phyloP scores from a whole-genome alignment of 176 grass and related monocot species.

The Zoysia pacifica region DNA sequence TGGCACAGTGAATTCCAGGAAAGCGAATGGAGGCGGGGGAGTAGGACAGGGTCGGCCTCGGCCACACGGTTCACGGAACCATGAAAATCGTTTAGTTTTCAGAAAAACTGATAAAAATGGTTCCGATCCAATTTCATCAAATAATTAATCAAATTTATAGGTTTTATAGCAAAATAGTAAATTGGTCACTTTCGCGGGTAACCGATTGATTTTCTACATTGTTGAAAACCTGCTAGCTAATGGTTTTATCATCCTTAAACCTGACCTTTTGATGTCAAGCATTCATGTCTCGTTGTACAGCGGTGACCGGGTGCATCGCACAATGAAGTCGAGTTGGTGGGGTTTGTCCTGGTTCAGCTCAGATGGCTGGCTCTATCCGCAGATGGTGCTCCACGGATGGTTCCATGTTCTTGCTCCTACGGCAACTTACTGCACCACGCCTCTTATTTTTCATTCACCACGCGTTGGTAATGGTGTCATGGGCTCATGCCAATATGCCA shows the following conservation, averaged over 20 bases:
- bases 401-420: neutral
- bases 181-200: too few species aligned
- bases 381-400: neutral
- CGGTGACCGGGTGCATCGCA: neutral
- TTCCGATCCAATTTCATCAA: too few species aligned
- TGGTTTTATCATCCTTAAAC: too few species aligned
- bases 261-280: neutral
- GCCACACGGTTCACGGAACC: too few species aligned
- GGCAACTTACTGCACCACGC: neutral
- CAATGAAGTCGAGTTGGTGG: neutral
- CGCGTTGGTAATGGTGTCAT: too few species aligned
- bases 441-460: neutral
- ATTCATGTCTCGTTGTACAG: neutral
- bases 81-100: too few species aligned
- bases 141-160: too few species aligned
- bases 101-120: too few species aligned
- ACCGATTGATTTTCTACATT: too few species aligned
- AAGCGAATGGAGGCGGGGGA: neutral
- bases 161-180: too few species aligned
- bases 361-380: neutral
- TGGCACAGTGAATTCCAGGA: neutral
- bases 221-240: too few species aligned
- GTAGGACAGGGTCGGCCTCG: neutral
- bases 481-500: too few species aligned
- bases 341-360: neutral